phyloP scores from a whole-genome alignment of 345 rosid species.

The Citrus glauca region DNA sequence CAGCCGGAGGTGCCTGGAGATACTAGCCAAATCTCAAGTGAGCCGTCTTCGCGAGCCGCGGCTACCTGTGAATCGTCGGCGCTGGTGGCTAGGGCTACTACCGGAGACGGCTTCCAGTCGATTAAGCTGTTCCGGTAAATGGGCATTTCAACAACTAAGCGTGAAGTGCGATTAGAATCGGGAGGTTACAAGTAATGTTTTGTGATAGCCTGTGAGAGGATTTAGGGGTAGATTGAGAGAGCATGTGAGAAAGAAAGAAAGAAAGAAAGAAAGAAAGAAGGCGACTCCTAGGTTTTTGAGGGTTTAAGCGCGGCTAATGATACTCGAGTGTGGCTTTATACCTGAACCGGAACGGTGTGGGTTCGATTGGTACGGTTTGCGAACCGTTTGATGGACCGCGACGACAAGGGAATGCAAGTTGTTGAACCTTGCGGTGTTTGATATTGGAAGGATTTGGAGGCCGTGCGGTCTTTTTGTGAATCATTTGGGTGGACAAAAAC shows the following conservation, averaged over 20 bases:
- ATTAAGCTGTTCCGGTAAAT: slow-evolving; percentile 63
- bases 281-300: slow-evolving; percentile 15
- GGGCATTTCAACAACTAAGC: slow-evolving; percentile 32
- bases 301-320: slow-evolving; percentile 21
- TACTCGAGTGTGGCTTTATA: neutral
- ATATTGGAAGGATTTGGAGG: neutral
- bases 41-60: slow-evolving; percentile 88
- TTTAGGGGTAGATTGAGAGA: neutral
- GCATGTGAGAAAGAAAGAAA: neutral
- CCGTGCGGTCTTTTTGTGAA: neutral
- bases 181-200: neutral
- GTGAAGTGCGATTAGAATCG: neutral
- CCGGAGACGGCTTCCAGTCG: slow-evolving; percentile 90
- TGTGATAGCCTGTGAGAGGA: neutral
- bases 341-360: neutral
- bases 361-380: neutral
- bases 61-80: slow-evolving; percentile 72
- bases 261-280: no score
- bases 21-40: slow-evolving; percentile 97
- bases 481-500: neutral
- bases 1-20: slow-evolving; percentile 92
- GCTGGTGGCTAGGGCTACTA: slow-evolving; percentile 81
- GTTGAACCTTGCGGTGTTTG: no score
- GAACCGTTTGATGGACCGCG: neutral
- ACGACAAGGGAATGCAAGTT: neutral